Evolutionary conservation across 179 eudicot genomes (phyloP).

Genomic region (Actinidia chinensis): DNA sequence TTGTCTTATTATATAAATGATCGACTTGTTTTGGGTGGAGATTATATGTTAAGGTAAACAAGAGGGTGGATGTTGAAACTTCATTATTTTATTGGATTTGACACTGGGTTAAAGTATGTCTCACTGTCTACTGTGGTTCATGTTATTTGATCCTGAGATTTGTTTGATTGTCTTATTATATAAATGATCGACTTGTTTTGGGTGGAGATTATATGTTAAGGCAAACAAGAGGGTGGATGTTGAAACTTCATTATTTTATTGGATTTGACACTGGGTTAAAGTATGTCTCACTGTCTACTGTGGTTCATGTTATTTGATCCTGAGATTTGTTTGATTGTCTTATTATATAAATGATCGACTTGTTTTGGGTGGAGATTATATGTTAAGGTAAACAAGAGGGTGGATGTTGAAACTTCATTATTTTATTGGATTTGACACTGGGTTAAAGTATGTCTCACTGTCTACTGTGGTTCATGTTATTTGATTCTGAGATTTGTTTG

Average conservation of each 20-base stretch:
- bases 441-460: neutral
- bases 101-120: neutral
- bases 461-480: neutral
- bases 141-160: neutral
- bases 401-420: neutral
- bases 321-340: too few species aligned
- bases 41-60: neutral
- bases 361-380: neutral
- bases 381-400: neutral
- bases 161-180: too few species aligned
- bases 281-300: neutral
- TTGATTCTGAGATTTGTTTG: too few species aligned
- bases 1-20: too few species aligned
- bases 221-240: neutral
- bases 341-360: neutral
- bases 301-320: neutral
- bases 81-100: neutral
- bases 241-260: neutral
- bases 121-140: neutral
- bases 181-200: neutral
- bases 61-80: neutral
- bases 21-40: neutral
- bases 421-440: neutral
- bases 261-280: neutral
- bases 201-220: neutral